Evolutionary conservation across 2,329 filamentous ascomycete genomes (phyloP), one percentile per base, ranked within the genome.

Genomic region (Penicillium sp.): DNA sequence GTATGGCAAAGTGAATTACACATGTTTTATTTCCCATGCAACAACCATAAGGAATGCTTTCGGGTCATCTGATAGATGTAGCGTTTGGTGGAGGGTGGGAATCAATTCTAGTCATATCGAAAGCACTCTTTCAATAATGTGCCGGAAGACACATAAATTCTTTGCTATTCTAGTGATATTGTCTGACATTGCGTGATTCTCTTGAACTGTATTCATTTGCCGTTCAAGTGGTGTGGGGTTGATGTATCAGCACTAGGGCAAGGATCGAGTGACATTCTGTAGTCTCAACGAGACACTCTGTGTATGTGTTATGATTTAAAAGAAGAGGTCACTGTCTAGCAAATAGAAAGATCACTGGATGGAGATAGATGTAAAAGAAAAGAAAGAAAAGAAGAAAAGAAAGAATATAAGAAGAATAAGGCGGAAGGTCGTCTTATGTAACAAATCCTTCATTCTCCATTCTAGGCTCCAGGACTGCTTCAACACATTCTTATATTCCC

Each of bases 371-470:
- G 23, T 10, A n/a, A 25, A 27, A 27, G 13, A 17, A 29, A 6
- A 29, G 9, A 17, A 27, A 25, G 27, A 9, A 27, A 2, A 27
- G 27, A 27, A 33, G 31, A 33, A 15, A 2, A 15, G 12, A 15
- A 33, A 15, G 31, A 33, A 31, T 31, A 31, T 31, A 13, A 33
- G 13, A 33, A 31, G 12, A 4, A n/a, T 8, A 15, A 19, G 25
- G 43, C 25, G 25, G n/a, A 29, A n/a, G 42, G 17, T 19, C 44
- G 29, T 49, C 48, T 50, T 50, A 50, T 50, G 31, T 50, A 50
- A 50, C 48, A 19, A 31, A 33, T 44, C 35, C n/a, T 41, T 7
- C 31, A 47, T 36, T 54, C 36, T 49, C 27, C 41, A 43, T 9
- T 44, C n/a, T 33, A 33, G 44, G 44, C 29, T 48, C n/a, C 43